phyloP scores from a whole-genome alignment of 2,329 filamentous ascomycete genomes.

The Botryotinia narcissicola region DNA sequence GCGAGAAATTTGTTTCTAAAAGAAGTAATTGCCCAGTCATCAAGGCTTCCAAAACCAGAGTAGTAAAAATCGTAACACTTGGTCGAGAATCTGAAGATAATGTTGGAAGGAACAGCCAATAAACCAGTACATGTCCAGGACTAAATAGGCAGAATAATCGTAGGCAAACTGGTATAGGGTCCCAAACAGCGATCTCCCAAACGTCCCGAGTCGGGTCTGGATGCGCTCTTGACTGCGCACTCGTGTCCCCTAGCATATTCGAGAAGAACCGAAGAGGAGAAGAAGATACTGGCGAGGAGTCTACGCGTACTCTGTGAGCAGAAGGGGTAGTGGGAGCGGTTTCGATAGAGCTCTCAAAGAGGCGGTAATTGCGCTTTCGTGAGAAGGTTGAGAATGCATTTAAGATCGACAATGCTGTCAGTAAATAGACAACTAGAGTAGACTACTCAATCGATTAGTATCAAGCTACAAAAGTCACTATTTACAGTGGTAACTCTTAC shows the following conservation, averaged over 20 bases:
- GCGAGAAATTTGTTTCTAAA: slow-evolving; percentile 70
- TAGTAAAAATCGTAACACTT: slow-evolving; percentile 81
- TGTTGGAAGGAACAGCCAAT: slow-evolving; percentile 83
- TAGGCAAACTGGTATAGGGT: slow-evolving; percentile 80
- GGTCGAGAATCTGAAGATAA: slow-evolving; percentile 72
- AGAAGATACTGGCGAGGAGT: slow-evolving; percentile 73
- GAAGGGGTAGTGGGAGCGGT: slow-evolving; percentile 74
- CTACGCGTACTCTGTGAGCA: slow-evolving; percentile 81
- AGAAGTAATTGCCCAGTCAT: slow-evolving; percentile 75
- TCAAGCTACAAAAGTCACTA: slow-evolving; percentile 3
- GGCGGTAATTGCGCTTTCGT: slow-evolving; percentile 79
- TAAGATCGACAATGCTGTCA: slow-evolving; percentile 63
- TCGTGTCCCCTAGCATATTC: slow-evolving; percentile 63
- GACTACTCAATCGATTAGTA: slow-evolving; percentile 48
- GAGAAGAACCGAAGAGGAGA: slow-evolving; percentile 77
- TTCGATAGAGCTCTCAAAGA: slow-evolving; percentile 87
- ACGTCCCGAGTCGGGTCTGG: slow-evolving; percentile 81
- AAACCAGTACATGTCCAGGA: slow-evolving; percentile 87
- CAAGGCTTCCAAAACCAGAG: slow-evolving; percentile 70
- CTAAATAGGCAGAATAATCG: slow-evolving; percentile 88
- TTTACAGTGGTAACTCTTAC: slow-evolving; percentile 43
- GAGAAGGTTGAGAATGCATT: slow-evolving; percentile 83
- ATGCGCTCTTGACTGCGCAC: slow-evolving; percentile 79
- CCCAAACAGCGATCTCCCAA: slow-evolving; percentile 93
- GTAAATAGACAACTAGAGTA: slow-evolving; percentile 66